phyloP scores from a whole-genome alignment of 495 filamentous ascomycete genomes.

The Hypoxylon cercidicola region DNA sequence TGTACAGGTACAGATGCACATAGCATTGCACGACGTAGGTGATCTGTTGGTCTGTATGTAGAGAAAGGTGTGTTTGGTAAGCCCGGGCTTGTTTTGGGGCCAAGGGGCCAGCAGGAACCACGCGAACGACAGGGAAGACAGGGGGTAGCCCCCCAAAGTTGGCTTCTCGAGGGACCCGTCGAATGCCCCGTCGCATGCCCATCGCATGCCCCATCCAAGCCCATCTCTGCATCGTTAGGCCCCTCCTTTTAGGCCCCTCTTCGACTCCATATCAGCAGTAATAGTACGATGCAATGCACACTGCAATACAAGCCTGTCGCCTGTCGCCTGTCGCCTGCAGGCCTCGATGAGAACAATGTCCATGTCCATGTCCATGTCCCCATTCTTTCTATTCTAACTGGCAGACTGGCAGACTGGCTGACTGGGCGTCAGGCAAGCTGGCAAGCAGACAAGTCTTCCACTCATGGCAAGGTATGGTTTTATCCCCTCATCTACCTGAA shows the following conservation, averaged over 20 bases:
- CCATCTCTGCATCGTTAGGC: conserved; percentile 11
- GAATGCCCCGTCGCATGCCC: too few species aligned
- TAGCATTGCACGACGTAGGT: background rate
- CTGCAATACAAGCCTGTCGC: conserved; percentile 2
- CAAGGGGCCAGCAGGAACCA: conserved; percentile 13
- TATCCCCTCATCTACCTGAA: conserved; percentile 43
- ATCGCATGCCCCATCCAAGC: too few species aligned
- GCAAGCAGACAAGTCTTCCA: conserved; percentile 27
- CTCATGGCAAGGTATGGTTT: conserved; percentile 35
- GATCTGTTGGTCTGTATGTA: too few species aligned
- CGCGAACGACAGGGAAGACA: conserved; percentile 12
- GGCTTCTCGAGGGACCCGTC: too few species aligned
- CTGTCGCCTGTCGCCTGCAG: background rate
- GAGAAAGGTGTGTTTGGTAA: too few species aligned
- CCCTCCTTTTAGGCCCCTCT: conserved; percentile 7
- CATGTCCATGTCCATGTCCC: conserved; percentile 33
- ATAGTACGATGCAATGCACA: conserved; percentile 23
- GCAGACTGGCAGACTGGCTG: too few species aligned
- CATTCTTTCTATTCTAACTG: conserved; percentile 10
- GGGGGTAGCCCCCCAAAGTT: conserved; percentile 4
- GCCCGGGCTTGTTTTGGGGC: conserved; percentile 3
- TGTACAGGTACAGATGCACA: conserved; percentile 25
- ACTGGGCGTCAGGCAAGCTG: too few species aligned
- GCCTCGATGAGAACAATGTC: conserved; percentile 20
- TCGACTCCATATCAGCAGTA: background rate